These are phyloP conservation scores for Phlegmacium glaucopus DNA, from an alignment of 768 basidiomycete species.

Conservation along the genomic window DNA sequence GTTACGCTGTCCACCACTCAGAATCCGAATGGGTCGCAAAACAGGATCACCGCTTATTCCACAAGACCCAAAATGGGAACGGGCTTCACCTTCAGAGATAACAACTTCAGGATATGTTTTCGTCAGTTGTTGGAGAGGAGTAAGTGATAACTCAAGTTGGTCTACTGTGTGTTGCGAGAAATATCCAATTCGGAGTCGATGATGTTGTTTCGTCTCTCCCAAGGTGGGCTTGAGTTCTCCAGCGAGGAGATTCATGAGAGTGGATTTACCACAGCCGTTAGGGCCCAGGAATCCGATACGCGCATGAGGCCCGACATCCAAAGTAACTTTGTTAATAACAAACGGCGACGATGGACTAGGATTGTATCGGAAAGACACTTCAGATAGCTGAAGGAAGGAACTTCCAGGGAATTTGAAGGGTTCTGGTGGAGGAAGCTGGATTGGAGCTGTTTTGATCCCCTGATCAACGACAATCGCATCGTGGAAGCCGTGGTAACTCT, in stretches of 20 bases:
- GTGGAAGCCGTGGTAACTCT: slow-evolving; percentile 29
- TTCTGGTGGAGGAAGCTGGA: slow-evolving; percentile 28
- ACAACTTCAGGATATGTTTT: slow-evolving; percentile 22
- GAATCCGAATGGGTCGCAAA: slow-evolving; percentile 28
- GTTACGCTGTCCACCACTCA: slow-evolving; percentile 59
- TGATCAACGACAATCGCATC: slow-evolving; percentile 33
- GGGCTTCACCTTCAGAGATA: slow-evolving; percentile 28
- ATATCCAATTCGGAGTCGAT: slow-evolving; percentile 52
- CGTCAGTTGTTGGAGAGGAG: slow-evolving; percentile 25
- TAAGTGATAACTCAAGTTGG: slow-evolving; percentile 32
- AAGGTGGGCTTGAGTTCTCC: slow-evolving; percentile 37
- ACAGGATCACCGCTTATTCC: slow-evolving; percentile 44
- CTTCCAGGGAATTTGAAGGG: slow-evolving; percentile 27
- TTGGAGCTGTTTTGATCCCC: slow-evolving; percentile 30
- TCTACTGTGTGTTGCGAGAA: slow-evolving; percentile 65
- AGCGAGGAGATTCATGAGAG: slow-evolving; percentile 46
- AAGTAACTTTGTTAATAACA: slow-evolving; percentile 27
- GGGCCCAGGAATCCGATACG: slow-evolving; percentile 28
- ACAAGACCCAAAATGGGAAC: slow-evolving; percentile 36
- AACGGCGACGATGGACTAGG: slow-evolving; percentile 13
- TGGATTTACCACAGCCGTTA: slow-evolving; percentile 59
- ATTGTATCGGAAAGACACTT: slow-evolving; percentile 29
- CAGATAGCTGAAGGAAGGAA: slow-evolving; percentile 30
- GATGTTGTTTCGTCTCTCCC: slow-evolving; percentile 52
- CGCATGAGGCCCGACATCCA: slow-evolving; percentile 25